Evolutionary conservation across 139 green algal species (phyloP), one percentile per base, ranked within the genome.

Genomic region (Closterium sp.): DNA sequence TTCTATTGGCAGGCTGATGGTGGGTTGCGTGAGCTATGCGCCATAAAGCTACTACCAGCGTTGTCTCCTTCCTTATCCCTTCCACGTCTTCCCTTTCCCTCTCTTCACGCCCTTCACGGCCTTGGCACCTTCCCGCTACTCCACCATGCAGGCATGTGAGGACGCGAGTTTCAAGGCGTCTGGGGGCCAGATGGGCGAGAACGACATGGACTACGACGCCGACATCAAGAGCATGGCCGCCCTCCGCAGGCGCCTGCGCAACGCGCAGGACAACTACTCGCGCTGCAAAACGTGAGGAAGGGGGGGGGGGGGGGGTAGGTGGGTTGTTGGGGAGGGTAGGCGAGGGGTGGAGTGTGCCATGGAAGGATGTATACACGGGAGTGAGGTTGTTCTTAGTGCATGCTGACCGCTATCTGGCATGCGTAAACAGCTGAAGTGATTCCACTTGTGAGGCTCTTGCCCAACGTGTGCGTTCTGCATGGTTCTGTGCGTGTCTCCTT

Each of bases 221-320:
- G 43, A 94, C 25, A 92, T 93, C 33, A 94, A 94, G 90, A 89
- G 84, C 19, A 94, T 97, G 88, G 96, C 96, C n/a, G 35, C 85
- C 19, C 93, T 97, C 76, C 91, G 95, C 4, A 84, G 92, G 1
- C 84, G 91, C 31, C 76, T 94, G 31, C 25, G 89, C 8, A 91
- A 88, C 30, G 91, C 91, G 4, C 64, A 91, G 32, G 89, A 94
- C 34, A 91, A 85, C 21, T 94, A 94, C 84, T 64, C 28, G n/a
- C 91, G 91, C 19, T 93, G 87, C 84, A 93, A 94, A 30, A 94
- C 84, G 91, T 94, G 31, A 84, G 89, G 21, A 2, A 10, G 5
- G 28, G 23, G n/a, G 81, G 28, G 81, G 19, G 4, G 38, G 19
- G 2, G 4, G 4, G 19, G 38, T 7, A 66, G 38, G 19, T 10